Percentiles rank a stretch among this genome's conserved stretches.
These are phyloP conservation scores for Ceratobasidium sp. DNA, from an alignment of 1,284 basidiomycete genomes.

Conservation along the genomic window DNA sequence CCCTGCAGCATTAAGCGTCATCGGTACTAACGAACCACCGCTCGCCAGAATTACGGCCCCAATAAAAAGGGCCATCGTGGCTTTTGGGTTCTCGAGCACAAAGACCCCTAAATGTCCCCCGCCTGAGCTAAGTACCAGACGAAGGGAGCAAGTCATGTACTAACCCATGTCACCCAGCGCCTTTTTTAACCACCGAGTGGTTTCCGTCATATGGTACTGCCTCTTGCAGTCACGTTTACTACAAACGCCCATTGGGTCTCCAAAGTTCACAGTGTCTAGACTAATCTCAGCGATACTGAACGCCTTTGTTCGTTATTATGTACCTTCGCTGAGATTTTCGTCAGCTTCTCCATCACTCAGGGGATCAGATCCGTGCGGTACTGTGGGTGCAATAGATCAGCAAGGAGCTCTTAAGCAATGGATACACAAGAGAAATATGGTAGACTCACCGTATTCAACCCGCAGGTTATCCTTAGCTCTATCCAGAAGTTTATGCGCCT, in stretches of 20 bases:
- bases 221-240: constrained; percentile 23
- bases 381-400: background rate
- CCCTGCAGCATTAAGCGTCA: constrained; percentile 16
- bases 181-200: constrained; percentile 22
- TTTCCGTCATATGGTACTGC: constrained; percentile 7
- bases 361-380: background rate
- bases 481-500: constrained; percentile 2
- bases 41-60: constrained; percentile 3
- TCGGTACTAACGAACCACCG: background rate
- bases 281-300: background rate
- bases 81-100: constrained; percentile 20
- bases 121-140: background rate
- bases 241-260: constrained; percentile 16
- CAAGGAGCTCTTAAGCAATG: background rate
- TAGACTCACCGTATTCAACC: constrained; percentile 4
- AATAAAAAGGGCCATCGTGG: constrained; percentile 24
- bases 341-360: background rate
- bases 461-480: constrained; percentile 23
- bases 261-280: background rate
- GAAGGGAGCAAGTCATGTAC: background rate
- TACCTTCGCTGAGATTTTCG: background rate
- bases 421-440: background rate
- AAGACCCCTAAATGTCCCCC: background rate
- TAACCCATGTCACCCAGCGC: constrained; percentile 30
- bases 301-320: background rate